These are phyloP conservation scores for Hypomontagnella submonticulosa DNA, from an alignment of 495 filamentous ascomycete genomes.

Conservation along the genomic window DNA sequence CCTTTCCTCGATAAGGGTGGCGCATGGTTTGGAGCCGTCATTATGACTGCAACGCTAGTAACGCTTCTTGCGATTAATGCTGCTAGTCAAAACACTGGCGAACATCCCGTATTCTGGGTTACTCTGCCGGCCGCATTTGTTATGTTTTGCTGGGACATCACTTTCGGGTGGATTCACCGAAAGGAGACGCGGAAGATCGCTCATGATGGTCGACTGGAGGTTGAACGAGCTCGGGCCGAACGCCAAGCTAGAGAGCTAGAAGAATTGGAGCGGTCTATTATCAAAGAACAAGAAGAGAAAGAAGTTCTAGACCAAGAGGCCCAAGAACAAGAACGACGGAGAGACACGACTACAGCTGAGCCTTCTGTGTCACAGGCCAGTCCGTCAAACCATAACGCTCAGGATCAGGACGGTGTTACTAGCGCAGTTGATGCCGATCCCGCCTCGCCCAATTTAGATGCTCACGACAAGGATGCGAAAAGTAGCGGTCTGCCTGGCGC, in stretches of 20 bases:
- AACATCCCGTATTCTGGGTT: conserved; percentile 68
- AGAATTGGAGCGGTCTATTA: conserved; percentile 16
- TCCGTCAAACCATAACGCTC: conserved; percentile 1
- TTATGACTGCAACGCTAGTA: conserved; percentile 71
- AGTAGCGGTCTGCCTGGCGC: neutral
- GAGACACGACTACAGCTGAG: neutral
- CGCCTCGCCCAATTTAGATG: neutral
- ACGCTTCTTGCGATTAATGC: conserved; percentile 70
- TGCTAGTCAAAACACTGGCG: conserved; percentile 52
- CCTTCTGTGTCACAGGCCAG: neutral
- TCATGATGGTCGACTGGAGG: conserved; percentile 60
- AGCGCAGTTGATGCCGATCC: neutral
- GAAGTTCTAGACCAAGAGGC: neutral
- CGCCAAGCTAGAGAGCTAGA: conserved; percentile 30
- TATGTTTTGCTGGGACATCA: conserved; percentile 71
- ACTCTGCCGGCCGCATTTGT: conserved; percentile 71
- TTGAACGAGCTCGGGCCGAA: conserved; percentile 58
- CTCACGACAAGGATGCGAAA: neutral
- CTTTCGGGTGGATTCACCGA: conserved; percentile 66
- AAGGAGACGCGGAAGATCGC: conserved; percentile 69
- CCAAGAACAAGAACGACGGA: conserved; percentile 4
- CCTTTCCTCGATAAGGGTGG: conserved; percentile 72
- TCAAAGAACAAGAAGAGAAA: too few species aligned
- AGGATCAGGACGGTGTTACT: conserved; percentile 4
- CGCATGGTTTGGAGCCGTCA: conserved; percentile 66